Evolutionary conservation across 495 filamentous ascomycete genomes (phyloP).

Genomic region (Rhizodiscina lignyota): DNA sequence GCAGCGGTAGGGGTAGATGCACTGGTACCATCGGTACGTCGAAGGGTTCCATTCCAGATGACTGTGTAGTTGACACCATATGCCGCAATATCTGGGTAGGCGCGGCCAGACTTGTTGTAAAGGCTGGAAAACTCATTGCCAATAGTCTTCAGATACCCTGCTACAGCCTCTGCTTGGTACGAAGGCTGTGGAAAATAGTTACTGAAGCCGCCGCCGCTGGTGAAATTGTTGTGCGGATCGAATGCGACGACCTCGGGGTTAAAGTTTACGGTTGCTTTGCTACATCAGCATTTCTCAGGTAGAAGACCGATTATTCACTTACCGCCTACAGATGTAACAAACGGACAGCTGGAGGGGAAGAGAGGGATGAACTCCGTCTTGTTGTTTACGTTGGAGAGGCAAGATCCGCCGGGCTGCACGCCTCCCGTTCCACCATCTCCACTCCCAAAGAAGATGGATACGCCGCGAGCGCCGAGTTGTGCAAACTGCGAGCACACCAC

Average conservation of each 20-base stretch:
- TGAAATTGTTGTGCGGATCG: conserved; percentile 10
- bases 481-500: conserved; percentile 19
- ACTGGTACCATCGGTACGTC: conserved; percentile 18
- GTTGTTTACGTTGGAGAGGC: too few species aligned
- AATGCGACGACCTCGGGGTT: conserved; percentile 19
- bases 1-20: conserved; percentile 18
- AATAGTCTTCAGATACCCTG: conserved; percentile 16
- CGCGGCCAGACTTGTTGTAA: conserved; percentile 21
- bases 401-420: too few species aligned
- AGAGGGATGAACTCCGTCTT: conserved; percentile 18
- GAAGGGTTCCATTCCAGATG: conserved; percentile 16
- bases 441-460: conserved; percentile 19
- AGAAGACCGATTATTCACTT: too few species aligned
- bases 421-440: conserved; percentile 21
- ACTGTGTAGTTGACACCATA: conserved; percentile 18
- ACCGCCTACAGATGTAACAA: conserved; percentile 20
- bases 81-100: conserved; percentile 21
- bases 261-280: conserved; percentile 22
- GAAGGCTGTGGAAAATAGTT: conserved; percentile 18
- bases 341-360: conserved; percentile 23
- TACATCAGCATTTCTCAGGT: too few species aligned
- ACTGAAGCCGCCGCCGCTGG: conserved; percentile 21
- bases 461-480: conserved; percentile 20
- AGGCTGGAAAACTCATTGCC: conserved; percentile 15
- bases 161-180: conserved; percentile 18